A percentile compares a stretch with the other conserved stretches of the same genome.
phyloP scores from a whole-genome alignment of 177 flowering plant species.

The Telopea speciosissima region DNA sequence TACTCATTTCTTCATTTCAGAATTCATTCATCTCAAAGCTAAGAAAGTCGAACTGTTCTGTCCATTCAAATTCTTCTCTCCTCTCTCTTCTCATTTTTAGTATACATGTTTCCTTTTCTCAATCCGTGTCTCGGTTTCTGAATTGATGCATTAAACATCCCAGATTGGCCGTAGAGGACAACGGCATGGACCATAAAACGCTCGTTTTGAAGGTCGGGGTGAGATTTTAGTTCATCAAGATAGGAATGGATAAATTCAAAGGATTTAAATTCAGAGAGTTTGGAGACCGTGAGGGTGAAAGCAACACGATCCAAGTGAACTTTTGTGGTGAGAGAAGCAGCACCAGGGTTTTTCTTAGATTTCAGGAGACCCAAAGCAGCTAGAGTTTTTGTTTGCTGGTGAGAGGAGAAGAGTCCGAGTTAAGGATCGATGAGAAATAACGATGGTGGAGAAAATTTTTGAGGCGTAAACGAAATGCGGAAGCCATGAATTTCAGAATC shows the following conservation, averaged over 20 bases:
- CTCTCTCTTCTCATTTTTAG: too few relatives aligned
- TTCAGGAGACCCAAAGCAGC: constrained; percentile 53
- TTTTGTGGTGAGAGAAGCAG: constrained; percentile 54
- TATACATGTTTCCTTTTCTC: too few relatives aligned
- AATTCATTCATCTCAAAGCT: too few relatives aligned
- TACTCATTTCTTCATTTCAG: too few relatives aligned
- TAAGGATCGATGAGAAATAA: constrained; percentile 15
- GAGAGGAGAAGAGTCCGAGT: constrained; percentile 10
- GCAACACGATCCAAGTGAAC: constrained; percentile 62
- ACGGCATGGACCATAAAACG: constrained; percentile 46
- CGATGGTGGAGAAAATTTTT: constrained; percentile 15
- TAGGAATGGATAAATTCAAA: constrained; percentile 33
- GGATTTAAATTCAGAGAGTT: constrained; percentile 38
- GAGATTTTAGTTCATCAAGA: constrained; percentile 46
- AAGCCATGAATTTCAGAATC: not conserved
- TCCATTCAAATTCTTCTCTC: too few relatives aligned
- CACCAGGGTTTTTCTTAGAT: constrained; percentile 46
- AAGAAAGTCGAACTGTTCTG: too few relatives aligned
- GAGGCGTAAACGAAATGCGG: constrained; percentile 8
- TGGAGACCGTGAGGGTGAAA: constrained; percentile 58
- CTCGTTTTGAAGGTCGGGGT: constrained; percentile 60
- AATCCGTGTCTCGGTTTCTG: too few relatives aligned
- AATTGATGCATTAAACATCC: constrained; percentile 48
- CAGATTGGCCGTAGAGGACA: constrained; percentile 73
- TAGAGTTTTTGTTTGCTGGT: constrained; percentile 36